phyloP scores from a whole-genome alignment of 2,329 filamentous ascomycete species.

The Talaromyces sp. region DNA sequence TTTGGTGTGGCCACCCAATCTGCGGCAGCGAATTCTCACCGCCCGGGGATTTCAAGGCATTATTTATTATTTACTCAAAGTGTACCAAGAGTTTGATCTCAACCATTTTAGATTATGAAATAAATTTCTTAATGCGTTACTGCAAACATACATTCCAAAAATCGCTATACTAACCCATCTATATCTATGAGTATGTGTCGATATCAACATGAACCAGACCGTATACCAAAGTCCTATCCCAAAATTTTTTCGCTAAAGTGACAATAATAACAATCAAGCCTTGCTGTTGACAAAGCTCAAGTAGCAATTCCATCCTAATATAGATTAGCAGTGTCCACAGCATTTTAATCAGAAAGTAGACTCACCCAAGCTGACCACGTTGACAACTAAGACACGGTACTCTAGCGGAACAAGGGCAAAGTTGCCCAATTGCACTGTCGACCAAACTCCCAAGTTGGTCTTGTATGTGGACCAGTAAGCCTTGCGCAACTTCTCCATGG shows the following conservation, averaged over 20 bases:
- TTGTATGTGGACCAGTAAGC: slow-evolving; percentile 69
- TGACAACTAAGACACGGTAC: slow-evolving; percentile 81
- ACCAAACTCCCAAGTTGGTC: slow-evolving; percentile 89
- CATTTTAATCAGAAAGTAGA: slow-evolving; percentile 15
- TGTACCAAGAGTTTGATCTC: no score
- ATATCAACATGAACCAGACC: slow-evolving; percentile 14
- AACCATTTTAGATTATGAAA: no score
- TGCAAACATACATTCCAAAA: neutral
- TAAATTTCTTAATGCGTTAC: neutral
- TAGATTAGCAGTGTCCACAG: slow-evolving; percentile 15
- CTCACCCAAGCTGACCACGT: slow-evolving; percentile 69
- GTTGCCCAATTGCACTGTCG: slow-evolving; percentile 77
- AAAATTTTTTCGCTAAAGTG: neutral
- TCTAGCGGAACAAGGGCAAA: slow-evolving; percentile 83
- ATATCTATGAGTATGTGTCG: slow-evolving; percentile 13
- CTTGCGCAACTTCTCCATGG: slow-evolving; percentile 66
- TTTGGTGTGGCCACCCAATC: slow-evolving; percentile 17
- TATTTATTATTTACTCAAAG: neutral
- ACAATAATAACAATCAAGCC: slow-evolving; percentile 23
- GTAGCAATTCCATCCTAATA: slow-evolving; percentile 57
- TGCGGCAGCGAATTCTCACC: neutral
- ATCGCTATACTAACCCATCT: neutral
- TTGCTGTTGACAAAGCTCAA: slow-evolving; percentile 56
- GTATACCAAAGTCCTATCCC: neutral
- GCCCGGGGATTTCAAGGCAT: neutral